Base-by-base conservation (phyloP, 1,139 yeast genomes). In the Hanseniaspora sp. region DNA sequence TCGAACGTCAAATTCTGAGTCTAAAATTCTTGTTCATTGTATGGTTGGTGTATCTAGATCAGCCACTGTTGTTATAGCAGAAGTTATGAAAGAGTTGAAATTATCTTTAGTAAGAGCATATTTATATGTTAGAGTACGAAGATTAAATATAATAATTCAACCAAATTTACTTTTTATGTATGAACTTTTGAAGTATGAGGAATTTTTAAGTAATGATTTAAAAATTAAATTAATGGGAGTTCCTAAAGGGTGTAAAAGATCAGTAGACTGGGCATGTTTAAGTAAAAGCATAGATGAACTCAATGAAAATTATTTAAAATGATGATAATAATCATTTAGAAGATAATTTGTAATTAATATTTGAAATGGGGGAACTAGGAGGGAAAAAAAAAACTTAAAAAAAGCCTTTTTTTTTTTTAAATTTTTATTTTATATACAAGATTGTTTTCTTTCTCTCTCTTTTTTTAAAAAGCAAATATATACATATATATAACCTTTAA, bases 21-120 rank as follows among this genome's bases (percentile, higher is more conserved):
- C 48, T 3, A 79, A 74, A 41, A 82, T 86, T 0, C 70, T 88
- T 55, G 87, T 86, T 17, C 96, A 88, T 65, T 88, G 96, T 65
- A 82, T 87, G 63, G 95, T 86, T 55, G 96, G 96, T 1, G 96
- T 88, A 5, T 86, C 95, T 0, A 72, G 96, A 55, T 83, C 94
- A 28, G 96, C 96, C 0, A 82, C 95, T 0, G 84, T 90, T 42
- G 84, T 95, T 60, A 86, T 88, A 59, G 96, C 96, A 3, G 90
- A 86, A 63, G 83, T 86, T 56, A 87, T 88, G 95, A 82, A 80
- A 60, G 71, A 86, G 53, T 71, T 80, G 56, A 72, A 77, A 33
- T 73, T 86, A 57, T 80, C 81, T 47, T 69, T 88, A 43, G 76
- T 88, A 15, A 74, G 83, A 52, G 90, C 95, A 3, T 88, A 87